Evolutionary conservation across 192 early-diverging fungal species (phyloP), one percentile per base, ranked within the genome.

Genomic region (Entomortierella lignicola): DNA sequence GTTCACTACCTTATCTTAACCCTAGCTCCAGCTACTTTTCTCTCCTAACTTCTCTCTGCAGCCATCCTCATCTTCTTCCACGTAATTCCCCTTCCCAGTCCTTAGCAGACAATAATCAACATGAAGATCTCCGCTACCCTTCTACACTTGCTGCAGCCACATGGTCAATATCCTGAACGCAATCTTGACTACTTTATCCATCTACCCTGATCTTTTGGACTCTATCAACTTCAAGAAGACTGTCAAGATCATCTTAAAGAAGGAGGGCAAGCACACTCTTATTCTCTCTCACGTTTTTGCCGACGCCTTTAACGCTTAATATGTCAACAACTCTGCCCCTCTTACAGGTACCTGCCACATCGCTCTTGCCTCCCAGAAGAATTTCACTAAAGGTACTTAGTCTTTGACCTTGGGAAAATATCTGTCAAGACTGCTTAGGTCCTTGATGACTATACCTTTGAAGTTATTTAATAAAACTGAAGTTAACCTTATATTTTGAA

Each of bases 281-380:
- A 81, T 61, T 37, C 25, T 88, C 20, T 53, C 58, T 6, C 85
- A 88, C 66, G 27, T 80, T 7, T 55, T 73, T 20, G 80, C 87
- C 1, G 69, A 57, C 39, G 23, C 44, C 50, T 20, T 63, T 8
- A 60, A 47, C 50, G n/a, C n/a, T n/a, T n/a, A n/a, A n/a, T n/a
- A n/a, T n/a, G n/a, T n/a, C n/a, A n/a, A n/a, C n/a, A n/a, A n/a
- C n/a, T n/a, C n/a, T n/a, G n/a, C n/a, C n/a, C n/a, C n/a, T n/a
- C n/a, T n/a, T n/a, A n/a, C 63, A 4, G 72, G 72, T 12, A 47
- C 57, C 2, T 77, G 68, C 47, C 18, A 30, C 11, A 11, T 77
- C 20, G 65, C 63, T 31, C 41, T 68, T 57, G 72, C 72, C 31
- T 42, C 64, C 20, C 72, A 77, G 54, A 60, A 68, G 58, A 77